Base-by-base conservation (phyloP, 2,329 filamentous ascomycete genomes). In the Fusarium brachygibbosum region DNA sequence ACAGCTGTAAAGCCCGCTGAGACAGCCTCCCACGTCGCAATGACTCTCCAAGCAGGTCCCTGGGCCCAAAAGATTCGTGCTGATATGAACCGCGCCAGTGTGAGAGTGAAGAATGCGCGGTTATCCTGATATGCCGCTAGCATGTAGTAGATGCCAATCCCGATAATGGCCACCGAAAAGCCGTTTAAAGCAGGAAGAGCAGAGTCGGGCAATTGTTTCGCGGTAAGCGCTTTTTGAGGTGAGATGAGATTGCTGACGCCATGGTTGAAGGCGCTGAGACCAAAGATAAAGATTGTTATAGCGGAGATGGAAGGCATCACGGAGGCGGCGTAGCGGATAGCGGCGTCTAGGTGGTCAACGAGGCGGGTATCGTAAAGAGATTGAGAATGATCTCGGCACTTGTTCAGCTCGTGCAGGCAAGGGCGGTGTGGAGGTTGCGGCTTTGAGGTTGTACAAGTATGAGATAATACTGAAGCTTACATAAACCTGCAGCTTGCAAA, bases 171-270 rank as follows among this genome's bases (percentile, higher is more conserved):
- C 28, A 68, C 50, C 4, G 63, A 67, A n/a, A 68, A 64, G 3
- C 63, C 63, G 17, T 67, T 68, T 14, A 68, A 53, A 3, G 63
- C 64, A 19, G 65, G 58, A 16, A 68, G 63, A 19, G 65, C 65
- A 11, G 63, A 46, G 1, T 60, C 44, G 9, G 42, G 65, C 4
- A 68, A 32, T 13, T 64, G 59, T 4, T 68, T 63, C 11, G 50
- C 25, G 4, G 59, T 37, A 32, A 68, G 65, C 35, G 63, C 65
- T 42, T 68, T 68, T 25, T 31, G 45, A 6, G 53, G 58, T 23
- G 59, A 68, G 31, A 68, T 19, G 12, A 68, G 64, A 17, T 60
- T 69, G 38, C 59, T 44, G 34, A 68, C 46, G 8, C 66, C 60
- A 14, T 68, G 51, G 7, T 57, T 63, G 29, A 65, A 68, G 46